Base-by-base conservation (phyloP, 164 flowering plant genomes). In the Macadamia integrifolia region DNA sequence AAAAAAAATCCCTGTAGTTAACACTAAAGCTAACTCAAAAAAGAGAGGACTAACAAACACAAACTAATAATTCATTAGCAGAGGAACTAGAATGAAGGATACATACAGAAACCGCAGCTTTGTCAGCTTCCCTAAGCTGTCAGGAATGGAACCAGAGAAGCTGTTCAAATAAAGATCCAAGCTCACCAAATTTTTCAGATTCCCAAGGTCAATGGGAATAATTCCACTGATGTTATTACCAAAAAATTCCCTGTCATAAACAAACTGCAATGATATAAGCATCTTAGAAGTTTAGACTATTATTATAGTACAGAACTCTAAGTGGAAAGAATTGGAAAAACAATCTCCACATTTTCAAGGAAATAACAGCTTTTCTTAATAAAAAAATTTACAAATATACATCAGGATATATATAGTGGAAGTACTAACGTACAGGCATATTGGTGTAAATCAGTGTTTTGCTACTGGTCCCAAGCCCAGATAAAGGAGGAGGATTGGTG, bases 101-200 rank as follows among this genome's bases (percentile, higher is more conserved):
- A n/a, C 97, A 62, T 78, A 93, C 98, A 93, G 92, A 75, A 93
- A 93, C 5, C 97, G 82, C 63, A 93, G 72, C 69, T 87, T 89
- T 35, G 87, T 73, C 60, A 93, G 80, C 79, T 81, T 87, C 58
- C 98, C 96, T 85, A 93, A 71, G 17, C 94, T 30, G 9, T 80
- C 89, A 9, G 98, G 98, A 50, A 93, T 93, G 52, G 86, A 75
- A 68, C 98, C 98, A 18, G 77, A 69, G 61, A 93, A 89, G 66
- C 80, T 83, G 77, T 93, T 93, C 76, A 89, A 73, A 79, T 93
- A 93, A 49, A 93, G 94, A 86, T 93, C 98, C 92, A 93, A 86
- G 88, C 98, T 93, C 74, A 90, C 97, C 82, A 93, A 78, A 75
- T 75, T 88, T 14, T 96, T 91, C 73, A 93, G 71, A 76, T 89